phyloP scores from a whole-genome alignment of 129 eudicot species.

The Saposhnikovia divaricata region DNA sequence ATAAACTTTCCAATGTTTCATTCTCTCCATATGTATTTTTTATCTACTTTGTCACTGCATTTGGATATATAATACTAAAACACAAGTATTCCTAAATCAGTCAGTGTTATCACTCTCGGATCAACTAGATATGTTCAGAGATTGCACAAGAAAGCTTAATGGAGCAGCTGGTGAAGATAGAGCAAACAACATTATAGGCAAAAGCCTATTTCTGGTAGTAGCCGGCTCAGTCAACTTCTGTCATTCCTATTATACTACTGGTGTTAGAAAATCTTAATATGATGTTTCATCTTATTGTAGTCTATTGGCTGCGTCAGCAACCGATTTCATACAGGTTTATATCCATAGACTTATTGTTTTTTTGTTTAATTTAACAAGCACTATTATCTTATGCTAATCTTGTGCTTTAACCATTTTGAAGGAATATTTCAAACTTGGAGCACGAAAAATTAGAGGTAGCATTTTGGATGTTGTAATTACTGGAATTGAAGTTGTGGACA shows the following conservation, averaged over 20 bases:
- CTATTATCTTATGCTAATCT: background rate
- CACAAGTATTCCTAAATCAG: slow-evolving; percentile 10
- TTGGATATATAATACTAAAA: background rate
- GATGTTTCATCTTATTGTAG: slow-evolving; percentile 32
- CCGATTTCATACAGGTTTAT: slow-evolving; percentile 38
- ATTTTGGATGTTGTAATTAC: no score
- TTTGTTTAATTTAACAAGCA: no score
- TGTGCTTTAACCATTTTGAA: background rate
- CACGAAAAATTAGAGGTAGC: slow-evolving; percentile 32
- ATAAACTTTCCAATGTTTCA: background rate
- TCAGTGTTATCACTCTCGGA: slow-evolving; percentile 23
- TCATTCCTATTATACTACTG: slow-evolving; percentile 29
- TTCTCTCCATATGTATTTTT: background rate
- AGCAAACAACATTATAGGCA: slow-evolving; percentile 22
- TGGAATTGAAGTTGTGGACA: no score
- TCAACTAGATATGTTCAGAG: slow-evolving; percentile 42
- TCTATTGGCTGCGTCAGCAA: slow-evolving; percentile 33
- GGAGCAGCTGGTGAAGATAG: slow-evolving; percentile 35
- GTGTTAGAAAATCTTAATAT: slow-evolving; percentile 25
- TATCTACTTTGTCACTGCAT: background rate
- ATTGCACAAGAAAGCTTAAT: slow-evolving; percentile 38
- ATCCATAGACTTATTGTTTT: background rate
- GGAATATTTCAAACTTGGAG: slow-evolving; percentile 72
- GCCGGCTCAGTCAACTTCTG: slow-evolving; percentile 42
- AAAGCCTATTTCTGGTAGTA: slow-evolving; percentile 28